A percentile compares a stretch with the other conserved stretches of the same genome.
Conservation (phyloP, 176 grass and related monocot genomes). For the Oryza punctata region DNA sequence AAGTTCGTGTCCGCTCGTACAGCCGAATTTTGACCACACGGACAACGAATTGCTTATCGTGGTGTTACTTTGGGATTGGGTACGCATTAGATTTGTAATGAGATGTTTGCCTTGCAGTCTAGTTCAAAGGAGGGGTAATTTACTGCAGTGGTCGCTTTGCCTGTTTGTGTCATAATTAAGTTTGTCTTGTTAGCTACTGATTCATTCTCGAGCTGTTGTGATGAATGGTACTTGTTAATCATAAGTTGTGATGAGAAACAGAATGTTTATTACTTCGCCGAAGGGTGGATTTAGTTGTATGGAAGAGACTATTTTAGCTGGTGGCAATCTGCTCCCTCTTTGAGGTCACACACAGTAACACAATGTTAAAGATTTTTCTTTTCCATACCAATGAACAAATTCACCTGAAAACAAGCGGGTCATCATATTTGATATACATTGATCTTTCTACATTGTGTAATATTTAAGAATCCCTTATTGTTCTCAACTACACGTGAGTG, state of each 20-base stretch:
- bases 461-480: background rate
- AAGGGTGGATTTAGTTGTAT: background rate
- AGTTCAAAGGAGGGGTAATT: background rate
- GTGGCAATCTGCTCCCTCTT: background rate
- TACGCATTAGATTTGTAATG: background rate
- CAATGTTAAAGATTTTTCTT: background rate
- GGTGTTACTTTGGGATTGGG: background rate
- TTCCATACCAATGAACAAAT: background rate
- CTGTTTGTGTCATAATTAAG: background rate
- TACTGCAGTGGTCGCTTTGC: background rate
- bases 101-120: background rate
- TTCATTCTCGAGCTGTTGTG: background rate
- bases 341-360: background rate
- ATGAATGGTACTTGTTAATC: background rate
- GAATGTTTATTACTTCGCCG: background rate
- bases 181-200: background rate
- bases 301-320: background rate
- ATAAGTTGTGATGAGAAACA: background rate
- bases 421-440: background rate
- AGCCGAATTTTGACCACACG: background rate
- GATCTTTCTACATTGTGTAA: background rate
- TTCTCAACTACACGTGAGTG: constrained; percentile 1
- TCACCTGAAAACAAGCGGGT: background rate
- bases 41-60: background rate
- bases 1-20: too few relatives aligned